phyloP scores from a whole-genome alignment of 2,329 filamentous ascomycete genomes.

The Botryotinia narcissicola region DNA sequence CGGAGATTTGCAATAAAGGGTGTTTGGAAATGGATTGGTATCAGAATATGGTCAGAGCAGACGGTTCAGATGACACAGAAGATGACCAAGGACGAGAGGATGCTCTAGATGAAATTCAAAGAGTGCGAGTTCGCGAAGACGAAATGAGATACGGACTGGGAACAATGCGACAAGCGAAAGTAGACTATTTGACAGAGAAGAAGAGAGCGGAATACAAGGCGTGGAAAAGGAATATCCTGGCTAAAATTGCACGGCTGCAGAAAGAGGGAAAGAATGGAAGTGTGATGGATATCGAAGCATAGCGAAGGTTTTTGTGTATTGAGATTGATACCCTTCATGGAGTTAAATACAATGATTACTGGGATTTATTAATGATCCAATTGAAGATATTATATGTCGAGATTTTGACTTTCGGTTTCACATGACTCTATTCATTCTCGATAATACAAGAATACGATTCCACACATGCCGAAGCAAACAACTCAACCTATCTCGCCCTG shows the following conservation, averaged over 20 bases:
- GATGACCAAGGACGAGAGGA: constrained; percentile 36
- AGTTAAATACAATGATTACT: background rate
- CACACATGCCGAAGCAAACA: background rate
- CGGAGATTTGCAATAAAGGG: constrained; percentile 49
- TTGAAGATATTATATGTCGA: background rate
- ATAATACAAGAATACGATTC: background rate
- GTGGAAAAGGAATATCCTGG: constrained; percentile 64
- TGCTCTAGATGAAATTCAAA: constrained; percentile 36
- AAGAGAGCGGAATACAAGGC: constrained; percentile 57
- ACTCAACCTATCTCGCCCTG: background rate
- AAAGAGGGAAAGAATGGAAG: constrained; percentile 21
- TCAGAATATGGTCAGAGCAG: constrained; percentile 49
- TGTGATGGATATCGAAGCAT: constrained; percentile 9
- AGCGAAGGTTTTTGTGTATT: background rate
- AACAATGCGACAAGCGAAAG: constrained; percentile 73
- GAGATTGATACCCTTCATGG: background rate
- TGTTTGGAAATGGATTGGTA: constrained; percentile 58
- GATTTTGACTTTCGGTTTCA: background rate
- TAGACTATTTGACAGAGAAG: constrained; percentile 67
- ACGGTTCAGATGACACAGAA: constrained; percentile 37
- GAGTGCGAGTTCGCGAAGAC: constrained; percentile 20
- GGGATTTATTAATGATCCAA: background rate
- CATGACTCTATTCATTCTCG: background rate
- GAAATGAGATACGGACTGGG: constrained; percentile 28
- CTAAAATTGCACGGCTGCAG: constrained; percentile 49